These are phyloP conservation scores for Neobulgaria alba DNA, from an alignment of 2,329 filamentous ascomycete species.

Conservation along the genomic window DNA sequence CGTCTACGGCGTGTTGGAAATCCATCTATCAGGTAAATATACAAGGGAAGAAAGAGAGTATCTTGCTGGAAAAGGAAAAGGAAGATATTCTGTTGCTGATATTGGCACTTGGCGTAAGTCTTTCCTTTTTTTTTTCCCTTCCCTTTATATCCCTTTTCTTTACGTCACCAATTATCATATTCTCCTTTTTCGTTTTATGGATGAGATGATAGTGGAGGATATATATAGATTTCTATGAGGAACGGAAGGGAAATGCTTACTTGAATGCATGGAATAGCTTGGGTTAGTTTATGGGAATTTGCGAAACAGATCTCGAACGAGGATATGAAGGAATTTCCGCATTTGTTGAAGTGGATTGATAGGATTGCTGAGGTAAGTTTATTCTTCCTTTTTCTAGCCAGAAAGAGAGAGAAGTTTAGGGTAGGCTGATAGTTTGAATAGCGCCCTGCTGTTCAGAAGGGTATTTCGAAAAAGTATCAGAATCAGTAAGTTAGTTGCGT, in stretches of 20 bases:
- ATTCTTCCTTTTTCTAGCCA: neutral
- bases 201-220: no score
- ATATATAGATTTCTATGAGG: no score
- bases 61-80: conserved; percentile 42
- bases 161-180: neutral
- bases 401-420: neutral
- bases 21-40: conserved; percentile 43
- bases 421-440: neutral
- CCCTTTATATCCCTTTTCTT: neutral
- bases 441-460: neutral
- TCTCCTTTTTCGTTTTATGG: no score
- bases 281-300: conserved; percentile 38
- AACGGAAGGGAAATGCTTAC: no score
- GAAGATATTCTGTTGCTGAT: conserved; percentile 46
- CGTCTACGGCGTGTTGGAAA: conserved; percentile 46
- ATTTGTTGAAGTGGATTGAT: conserved; percentile 44
- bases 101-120: conserved; percentile 37
- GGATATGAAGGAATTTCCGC: conserved; percentile 41
- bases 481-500: neutral
- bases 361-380: conserved; percentile 33
- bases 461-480: neutral
- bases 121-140: conserved; percentile 3
- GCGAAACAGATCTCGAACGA: conserved; percentile 35
- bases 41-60: conserved; percentile 41
- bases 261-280: no score